phyloP scores from a whole-genome alignment of 768 basidiomycete genomes.

The Termitomyces sp. region DNA sequence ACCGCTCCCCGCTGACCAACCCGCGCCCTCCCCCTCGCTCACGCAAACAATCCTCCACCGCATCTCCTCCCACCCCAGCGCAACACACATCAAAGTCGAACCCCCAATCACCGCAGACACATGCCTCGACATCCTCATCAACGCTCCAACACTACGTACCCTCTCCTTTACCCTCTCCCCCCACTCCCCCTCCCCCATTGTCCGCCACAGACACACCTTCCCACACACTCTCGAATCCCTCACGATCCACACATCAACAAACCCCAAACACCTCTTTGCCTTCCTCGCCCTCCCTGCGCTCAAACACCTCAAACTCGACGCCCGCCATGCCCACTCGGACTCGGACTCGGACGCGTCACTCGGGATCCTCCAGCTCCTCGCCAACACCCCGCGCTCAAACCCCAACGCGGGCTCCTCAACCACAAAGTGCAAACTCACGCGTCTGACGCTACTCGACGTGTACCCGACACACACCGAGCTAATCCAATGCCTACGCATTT shows the following conservation, averaged over 20 bases:
- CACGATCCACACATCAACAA: neutral
- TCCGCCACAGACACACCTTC: fast-evolving
- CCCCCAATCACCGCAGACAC: neutral
- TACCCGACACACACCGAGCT: neutral
- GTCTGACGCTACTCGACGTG: neutral
- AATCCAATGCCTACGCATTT: neutral
- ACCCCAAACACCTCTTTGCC: neutral
- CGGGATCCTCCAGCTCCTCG: too few relatives aligned
- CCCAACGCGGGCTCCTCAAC: too few relatives aligned
- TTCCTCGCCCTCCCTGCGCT: neutral
- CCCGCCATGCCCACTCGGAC: neutral
- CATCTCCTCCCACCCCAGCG: neutral
- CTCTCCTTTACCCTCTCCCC: neutral
- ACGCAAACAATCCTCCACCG: neutral
- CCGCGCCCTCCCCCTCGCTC: neutral
- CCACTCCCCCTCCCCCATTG: neutral
- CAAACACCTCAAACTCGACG: neutral
- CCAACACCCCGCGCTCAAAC: too few relatives aligned
- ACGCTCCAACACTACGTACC: neutral
- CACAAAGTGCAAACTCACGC: neutral
- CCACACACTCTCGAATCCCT: neutral
- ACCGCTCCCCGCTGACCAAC: neutral
- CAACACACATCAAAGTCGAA: neutral
- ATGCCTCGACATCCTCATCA: neutral
- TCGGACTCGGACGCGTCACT: too few relatives aligned